Percentiles rank a stretch among this genome's conserved stretches.
Evolutionary conservation across 2,329 filamentous ascomycete genomes (phyloP).

Genomic region (Fusarium anguioides): DNA sequence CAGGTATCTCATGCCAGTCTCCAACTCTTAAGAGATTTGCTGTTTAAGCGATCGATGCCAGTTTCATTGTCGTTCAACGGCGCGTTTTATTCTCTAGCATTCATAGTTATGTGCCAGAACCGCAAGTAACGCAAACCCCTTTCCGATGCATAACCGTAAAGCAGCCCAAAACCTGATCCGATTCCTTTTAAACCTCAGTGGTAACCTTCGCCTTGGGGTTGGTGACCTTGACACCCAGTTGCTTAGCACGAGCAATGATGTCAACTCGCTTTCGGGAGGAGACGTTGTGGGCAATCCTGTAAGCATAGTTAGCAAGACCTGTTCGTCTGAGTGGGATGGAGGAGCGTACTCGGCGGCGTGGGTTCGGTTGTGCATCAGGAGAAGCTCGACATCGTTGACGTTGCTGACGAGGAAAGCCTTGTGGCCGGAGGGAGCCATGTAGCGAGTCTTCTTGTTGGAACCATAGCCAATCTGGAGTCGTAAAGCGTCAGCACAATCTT

Average conservation of each 20-base stretch:
- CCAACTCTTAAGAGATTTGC: conserved; percentile 22
- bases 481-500: conserved; percentile 31
- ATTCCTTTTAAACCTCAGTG: conserved; percentile 79
- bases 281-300: conserved; percentile 95
- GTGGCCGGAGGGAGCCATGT: conserved; percentile 99
- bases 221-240: conserved; percentile 99
- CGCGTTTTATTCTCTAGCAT: conserved; percentile 48
- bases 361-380: conserved; percentile 99
- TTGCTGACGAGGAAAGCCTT: conserved; percentile 99
- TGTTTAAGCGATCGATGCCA: conserved; percentile 38
- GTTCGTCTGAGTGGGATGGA: background rate
- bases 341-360: conserved; percentile 94
- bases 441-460: conserved; percentile 99
- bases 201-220: conserved; percentile 99
- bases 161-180: conserved; percentile 46
- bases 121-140: conserved; percentile 48
- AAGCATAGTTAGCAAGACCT: conserved; percentile 34
- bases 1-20: conserved; percentile 7
- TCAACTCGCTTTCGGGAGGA: conserved; percentile 99
- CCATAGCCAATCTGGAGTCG: conserved; percentile 89
- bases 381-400: conserved; percentile 92
- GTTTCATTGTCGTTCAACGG: conserved; percentile 47
- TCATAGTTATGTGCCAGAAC: conserved; percentile 48
- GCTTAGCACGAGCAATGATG: conserved; percentile 96
- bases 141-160: conserved; percentile 49